phyloP scores from a whole-genome alignment of 1,284 basidiomycete species.

The Moesziomyces aphidis region DNA sequence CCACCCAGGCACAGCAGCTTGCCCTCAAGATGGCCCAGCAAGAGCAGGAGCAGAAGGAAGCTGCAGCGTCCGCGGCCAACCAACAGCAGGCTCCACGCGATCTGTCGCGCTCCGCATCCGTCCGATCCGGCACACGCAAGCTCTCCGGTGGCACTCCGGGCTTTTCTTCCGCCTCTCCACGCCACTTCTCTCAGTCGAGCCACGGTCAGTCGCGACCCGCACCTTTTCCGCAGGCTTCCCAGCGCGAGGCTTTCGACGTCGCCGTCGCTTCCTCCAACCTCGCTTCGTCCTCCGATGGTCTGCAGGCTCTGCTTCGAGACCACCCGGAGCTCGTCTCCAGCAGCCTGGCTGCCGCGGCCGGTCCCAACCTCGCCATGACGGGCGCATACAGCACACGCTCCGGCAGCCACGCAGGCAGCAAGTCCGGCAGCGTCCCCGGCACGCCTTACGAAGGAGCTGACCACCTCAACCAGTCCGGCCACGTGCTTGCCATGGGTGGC shows the following conservation, averaged over 20 bases:
- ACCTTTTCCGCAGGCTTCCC: conserved; percentile 48
- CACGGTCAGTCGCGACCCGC: conserved; percentile 49
- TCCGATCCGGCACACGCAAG: conserved; percentile 22
- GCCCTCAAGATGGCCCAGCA: conserved; percentile 34
- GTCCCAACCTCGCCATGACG: conserved; percentile 47
- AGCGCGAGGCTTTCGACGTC: conserved; percentile 55
- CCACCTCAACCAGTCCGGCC: conserved; percentile 8
- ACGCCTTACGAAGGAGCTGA: conserved; percentile 33
- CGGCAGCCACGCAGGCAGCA: conserved; percentile 40
- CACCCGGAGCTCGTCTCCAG: conserved; percentile 65
- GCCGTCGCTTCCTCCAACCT: conserved; percentile 60
- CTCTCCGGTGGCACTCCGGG: conserved; percentile 28
- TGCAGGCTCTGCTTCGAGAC: conserved; percentile 64
- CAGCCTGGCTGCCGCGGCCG: conserved; percentile 60
- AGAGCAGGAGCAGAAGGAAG: conserved; percentile 27
- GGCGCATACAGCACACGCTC: conserved; percentile 39
- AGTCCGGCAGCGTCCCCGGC: conserved; percentile 36
- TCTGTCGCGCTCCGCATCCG: conserved; percentile 33
- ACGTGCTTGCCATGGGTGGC: conserved; percentile 29
- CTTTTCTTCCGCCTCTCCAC: conserved; percentile 42
- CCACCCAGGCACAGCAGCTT: conserved; percentile 40
- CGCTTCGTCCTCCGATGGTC: conserved; percentile 56
- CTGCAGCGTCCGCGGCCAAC: conserved; percentile 3
- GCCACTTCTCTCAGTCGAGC: conserved; percentile 42
- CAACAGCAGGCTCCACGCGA: conserved; percentile 10